Base-by-base conservation (phyloP, 495 filamentous ascomycete species). In the Penicillium taxi region DNA sequence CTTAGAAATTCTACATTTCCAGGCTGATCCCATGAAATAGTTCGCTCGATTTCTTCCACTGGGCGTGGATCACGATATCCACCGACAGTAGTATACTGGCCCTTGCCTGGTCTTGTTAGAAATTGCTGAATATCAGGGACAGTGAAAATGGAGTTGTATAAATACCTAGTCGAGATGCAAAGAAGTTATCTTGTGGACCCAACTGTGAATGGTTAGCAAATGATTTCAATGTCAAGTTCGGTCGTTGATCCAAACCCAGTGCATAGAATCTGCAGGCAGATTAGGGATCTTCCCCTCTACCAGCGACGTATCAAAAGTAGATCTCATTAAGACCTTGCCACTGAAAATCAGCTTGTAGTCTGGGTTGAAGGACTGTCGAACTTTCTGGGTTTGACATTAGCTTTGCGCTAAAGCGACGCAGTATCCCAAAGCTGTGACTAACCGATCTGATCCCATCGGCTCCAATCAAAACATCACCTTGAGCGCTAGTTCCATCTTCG, bases 41-140 rank as follows among this genome's bases (percentile, higher is more conserved):
- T 51, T 40, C 53, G 58, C 18, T 64, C 67, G 19, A 56, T 39
- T n/a, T 67, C 54, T 22, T 61, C 53, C 0, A 48, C 32, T 1
- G 39, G 47, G 12, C 53, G 50, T 0, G 67, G 66, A 22, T 71
- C 63, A 28, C 52, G 54, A 15, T 69, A 62, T 13, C 64, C 60
- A n/a, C 63, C 67, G 1, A 70, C 66, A 21, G 70, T 63, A 3
- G 70, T 71, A 39, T 64, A 74, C 21, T 60, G 58, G 14, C 41
- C 27, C 35, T 55, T 58, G 6, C 58, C 53, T 62, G 21, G 11
- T n/a, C 5, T 6, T 32, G 27, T 51, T 28, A 51, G 51, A 24
- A 31, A 21, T 4, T 13, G 12, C 12, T 16, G 12, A 20, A 11
- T 21, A 21, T 13, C n/a, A n/a, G n/a, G n/a, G n/a, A n/a, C n/a